Base-by-base conservation (phyloP, 257 asterid species). In the Solanum etuberosum region DNA sequence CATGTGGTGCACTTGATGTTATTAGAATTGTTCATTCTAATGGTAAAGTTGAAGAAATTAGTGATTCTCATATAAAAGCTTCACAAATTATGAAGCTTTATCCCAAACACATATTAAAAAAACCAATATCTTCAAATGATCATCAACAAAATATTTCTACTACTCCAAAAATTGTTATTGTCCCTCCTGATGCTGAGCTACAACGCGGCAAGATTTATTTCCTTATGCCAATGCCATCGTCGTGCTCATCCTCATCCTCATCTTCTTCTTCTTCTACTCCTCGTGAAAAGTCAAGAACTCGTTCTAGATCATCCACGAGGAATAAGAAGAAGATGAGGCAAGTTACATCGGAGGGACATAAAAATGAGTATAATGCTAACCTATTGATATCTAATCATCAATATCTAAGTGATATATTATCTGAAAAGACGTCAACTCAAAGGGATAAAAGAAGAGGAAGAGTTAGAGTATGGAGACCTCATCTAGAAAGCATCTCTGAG, bases 1-100 rank as follows among this genome's bases (percentile, higher is more conserved):
- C 99, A n/a, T 97, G 99, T 89, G 99, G 99, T 1, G 93, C 94
- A 3, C 95, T 97, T 16, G 99, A 97, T 90, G 99, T 97, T 61
- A 91, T 97, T 89, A 92, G 99, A 74, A 97, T 97, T 32, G 98
- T 97, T 13, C 99, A 97, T 84, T 80, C 96, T 3, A 95, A 94
- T 72, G 99, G 99, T 78, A 92, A 91, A 63, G 99, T 96, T 5
- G 99, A 97, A 63, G 99, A 96, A 61, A 86, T 97, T 84, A 90
- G 92, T 54, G 96, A 94, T 85, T 84, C 20, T 29, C 85, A 94
- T 43, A 90, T 97, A 1, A 94, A 85, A 87, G 99, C 99, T 0
- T 93, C 90, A 7, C 97, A 97, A 37, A 95, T 97, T 92, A 93
- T 97, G 94, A 93, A 93, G 74, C 91, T 92, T 4, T 87, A 97